Evolutionary conservation across 805 yeast species (phyloP).

Genomic region (Kazachstania psychrophila): DNA sequence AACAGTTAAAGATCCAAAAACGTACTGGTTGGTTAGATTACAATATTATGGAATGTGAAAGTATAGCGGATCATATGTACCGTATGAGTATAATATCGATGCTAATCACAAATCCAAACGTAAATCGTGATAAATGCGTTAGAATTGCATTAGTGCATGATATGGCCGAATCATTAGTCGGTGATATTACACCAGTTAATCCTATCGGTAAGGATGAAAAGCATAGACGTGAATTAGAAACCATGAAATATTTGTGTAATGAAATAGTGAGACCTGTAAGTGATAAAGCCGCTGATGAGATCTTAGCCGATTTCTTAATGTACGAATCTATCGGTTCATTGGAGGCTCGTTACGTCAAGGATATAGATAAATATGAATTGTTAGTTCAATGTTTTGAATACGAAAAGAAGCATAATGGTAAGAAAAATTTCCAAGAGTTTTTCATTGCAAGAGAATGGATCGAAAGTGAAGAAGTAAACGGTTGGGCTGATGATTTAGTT

Average conservation of each 20-base stretch:
- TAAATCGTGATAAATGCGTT: constrained; percentile 61
- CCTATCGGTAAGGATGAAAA: constrained; percentile 68
- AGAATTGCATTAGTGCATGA: constrained; percentile 88
- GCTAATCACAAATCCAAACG: constrained; percentile 44
- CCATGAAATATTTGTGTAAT: constrained; percentile 57
- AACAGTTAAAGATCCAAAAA: constrained; percentile 63
- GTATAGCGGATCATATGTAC: constrained; percentile 93
- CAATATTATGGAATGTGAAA: constrained; percentile 37
- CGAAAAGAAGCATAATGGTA: constrained; percentile 54
- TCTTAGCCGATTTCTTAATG: constrained; percentile 71
- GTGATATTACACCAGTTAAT: constrained; percentile 86
- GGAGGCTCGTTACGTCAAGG: constrained; percentile 88
- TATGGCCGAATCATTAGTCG: constrained; percentile 88
- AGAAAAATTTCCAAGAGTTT: constrained; percentile 59
- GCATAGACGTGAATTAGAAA: constrained; percentile 66
- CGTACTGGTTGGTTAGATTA: constrained; percentile 94
- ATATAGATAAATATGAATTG: constrained; percentile 86
- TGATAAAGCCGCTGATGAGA: constrained; percentile 48
- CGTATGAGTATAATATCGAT: constrained; percentile 79
- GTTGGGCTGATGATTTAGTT: constrained; percentile 55
- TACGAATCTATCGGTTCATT: constrained; percentile 74
- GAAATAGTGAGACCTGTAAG: constrained; percentile 59
- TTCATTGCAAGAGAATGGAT: constrained; percentile 51
- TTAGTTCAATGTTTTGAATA: constrained; percentile 76
- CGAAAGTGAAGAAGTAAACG: constrained; percentile 60